phyloP scores from a whole-genome alignment of 495 filamentous ascomycete species.

The Neurospora pannonica region DNA sequence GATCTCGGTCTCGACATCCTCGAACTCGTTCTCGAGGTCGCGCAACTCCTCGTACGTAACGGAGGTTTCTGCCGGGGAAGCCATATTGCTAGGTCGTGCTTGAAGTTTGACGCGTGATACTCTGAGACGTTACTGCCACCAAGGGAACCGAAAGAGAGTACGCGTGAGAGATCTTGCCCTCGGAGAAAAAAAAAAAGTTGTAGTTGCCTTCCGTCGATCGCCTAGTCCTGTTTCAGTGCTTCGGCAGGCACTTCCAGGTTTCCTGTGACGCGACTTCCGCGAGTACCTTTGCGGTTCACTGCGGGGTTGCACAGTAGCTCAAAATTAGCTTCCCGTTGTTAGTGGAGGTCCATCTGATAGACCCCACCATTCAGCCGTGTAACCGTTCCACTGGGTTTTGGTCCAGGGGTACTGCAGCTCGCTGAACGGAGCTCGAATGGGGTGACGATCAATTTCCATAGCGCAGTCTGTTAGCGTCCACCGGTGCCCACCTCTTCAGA shows the following conservation, averaged over 20 bases:
- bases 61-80: slow-evolving; percentile 26
- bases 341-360: not conserved
- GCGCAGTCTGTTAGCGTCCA: not conserved
- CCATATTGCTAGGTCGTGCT: not conserved
- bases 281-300: not conserved
- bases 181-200: not conserved
- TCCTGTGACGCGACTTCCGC: not conserved
- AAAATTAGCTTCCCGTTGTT: not conserved
- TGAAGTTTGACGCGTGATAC: not conserved
- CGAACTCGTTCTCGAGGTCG: slow-evolving; percentile 60
- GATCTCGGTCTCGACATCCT: slow-evolving; percentile 58
- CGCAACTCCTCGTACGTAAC: slow-evolving; percentile 49
- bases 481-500: not conserved
- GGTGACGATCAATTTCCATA: not conserved
- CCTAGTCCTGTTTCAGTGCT: not conserved
- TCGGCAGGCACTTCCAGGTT: not conserved
- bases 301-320: not conserved
- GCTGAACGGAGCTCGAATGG: not conserved
- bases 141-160: not conserved
- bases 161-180: not conserved
- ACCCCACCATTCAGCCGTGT: not conserved
- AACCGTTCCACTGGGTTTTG: not conserved
- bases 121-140: not conserved
- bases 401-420: not conserved
- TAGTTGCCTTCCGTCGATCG: not conserved